phyloP scores from a whole-genome alignment of 257 asterid species.

The Lantana camara region DNA sequence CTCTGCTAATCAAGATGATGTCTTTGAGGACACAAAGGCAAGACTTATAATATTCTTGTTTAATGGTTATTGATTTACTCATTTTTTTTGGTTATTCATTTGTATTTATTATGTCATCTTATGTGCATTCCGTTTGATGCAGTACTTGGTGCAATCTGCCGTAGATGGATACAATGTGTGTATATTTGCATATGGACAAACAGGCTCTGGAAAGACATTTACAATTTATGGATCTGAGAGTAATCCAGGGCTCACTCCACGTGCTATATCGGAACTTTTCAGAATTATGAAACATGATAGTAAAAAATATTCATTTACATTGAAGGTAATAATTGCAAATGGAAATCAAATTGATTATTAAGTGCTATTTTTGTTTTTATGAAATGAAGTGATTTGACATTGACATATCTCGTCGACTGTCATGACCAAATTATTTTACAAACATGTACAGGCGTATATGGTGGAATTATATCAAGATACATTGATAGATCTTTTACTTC shows the following conservation, averaged over 20 bases:
- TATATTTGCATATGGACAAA: constrained; percentile 98
- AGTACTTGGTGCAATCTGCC: constrained; percentile 97
- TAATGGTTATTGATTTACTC: constrained; percentile 4
- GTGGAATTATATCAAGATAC: constrained; percentile 95
- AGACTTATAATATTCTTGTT: constrained; percentile 25
- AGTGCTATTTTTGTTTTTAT: not conserved
- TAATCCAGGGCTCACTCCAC: constrained; percentile 93
- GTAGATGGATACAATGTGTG: constrained; percentile 96
- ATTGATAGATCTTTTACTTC: constrained; percentile 76
- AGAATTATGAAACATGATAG: constrained; percentile 72
- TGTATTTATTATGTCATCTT: constrained; percentile 10
- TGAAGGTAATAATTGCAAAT: constrained; percentile 61
- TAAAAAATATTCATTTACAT: constrained; percentile 71
- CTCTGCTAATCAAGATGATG: constrained; percentile 73
- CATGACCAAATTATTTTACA: constrained; percentile 23
- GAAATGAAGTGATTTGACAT: not conserved
- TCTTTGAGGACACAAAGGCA: constrained; percentile 97
- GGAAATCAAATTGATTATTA: constrained; percentile 21
- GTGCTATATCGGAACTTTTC: constrained; percentile 86
- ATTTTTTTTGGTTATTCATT: constrained; percentile 19
- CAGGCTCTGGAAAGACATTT: constrained; percentile 98
- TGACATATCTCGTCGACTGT: not conserved
- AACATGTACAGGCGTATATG: constrained; percentile 78
- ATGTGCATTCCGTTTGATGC: constrained; percentile 31
- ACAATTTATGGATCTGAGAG: constrained; percentile 89